A percentile compares a stretch with the other conserved stretches of the same genome.
phyloP scores from a whole-genome alignment of 768 basidiomycete genomes.

The Trichaptum fuscoviolaceum region DNA sequence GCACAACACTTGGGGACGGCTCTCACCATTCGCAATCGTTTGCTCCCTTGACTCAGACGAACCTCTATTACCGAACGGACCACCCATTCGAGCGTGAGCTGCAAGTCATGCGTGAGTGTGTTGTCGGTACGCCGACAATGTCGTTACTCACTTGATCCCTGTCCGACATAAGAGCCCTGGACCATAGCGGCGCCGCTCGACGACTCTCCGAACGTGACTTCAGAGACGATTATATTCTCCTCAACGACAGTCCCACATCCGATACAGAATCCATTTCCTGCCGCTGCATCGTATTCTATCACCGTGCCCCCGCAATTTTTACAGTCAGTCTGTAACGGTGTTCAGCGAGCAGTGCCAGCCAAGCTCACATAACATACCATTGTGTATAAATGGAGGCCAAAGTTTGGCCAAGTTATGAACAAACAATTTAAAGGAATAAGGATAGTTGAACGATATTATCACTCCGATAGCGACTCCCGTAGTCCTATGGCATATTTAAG shows the following conservation, averaged over 20 bases:
- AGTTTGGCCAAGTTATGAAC: not conserved
- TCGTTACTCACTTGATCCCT: conserved; percentile 74
- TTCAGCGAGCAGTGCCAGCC: not conserved
- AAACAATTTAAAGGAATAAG: not conserved
- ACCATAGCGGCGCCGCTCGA: conserved; percentile 91
- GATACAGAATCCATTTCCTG: conserved; percentile 82
- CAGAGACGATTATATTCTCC: conserved; percentile 90
- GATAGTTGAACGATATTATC: not conserved
- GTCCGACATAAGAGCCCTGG: conserved; percentile 87
- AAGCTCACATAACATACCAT: not conserved
- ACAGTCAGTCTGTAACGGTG: conserved; percentile 49
- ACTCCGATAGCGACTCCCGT: not conserved
- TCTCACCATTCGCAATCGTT: conserved; percentile 82
- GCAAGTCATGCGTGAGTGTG: not conserved
- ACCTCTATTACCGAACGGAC: conserved; percentile 76
- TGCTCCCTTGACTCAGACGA: conserved; percentile 83
- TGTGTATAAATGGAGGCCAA: not conserved
- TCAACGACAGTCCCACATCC: conserved; percentile 87
- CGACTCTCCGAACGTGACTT: conserved; percentile 94
- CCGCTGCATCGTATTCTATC: conserved; percentile 80
- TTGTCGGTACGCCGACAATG: not conserved
- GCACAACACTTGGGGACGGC: not conserved
- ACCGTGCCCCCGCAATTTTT: conserved; percentile 77
- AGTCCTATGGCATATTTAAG: not conserved
- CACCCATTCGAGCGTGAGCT: conserved; percentile 82